Evolutionary conservation across 2,329 filamentous ascomycete species (phyloP).

Genomic region (Cladosporium sp.): DNA sequence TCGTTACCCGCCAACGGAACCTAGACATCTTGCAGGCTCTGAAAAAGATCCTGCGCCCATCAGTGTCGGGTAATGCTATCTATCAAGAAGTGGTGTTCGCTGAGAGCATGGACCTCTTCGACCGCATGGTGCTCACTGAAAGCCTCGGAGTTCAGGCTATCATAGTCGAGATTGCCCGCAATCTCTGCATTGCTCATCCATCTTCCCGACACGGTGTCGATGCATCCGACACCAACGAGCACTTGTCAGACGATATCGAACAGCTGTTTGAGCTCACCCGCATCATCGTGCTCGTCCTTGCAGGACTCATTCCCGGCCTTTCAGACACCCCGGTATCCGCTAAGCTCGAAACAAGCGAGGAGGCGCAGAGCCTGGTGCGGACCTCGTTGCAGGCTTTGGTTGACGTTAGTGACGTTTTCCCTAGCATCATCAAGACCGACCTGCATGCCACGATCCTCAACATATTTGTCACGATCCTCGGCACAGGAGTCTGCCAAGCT

Average conservation of each 20-base stretch:
- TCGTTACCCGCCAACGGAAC: slow-evolving; percentile 28
- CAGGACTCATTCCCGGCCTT: slow-evolving; percentile 78
- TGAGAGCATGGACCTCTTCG: slow-evolving; percentile 92
- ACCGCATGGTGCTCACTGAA: slow-evolving; percentile 87
- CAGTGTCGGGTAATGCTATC: slow-evolving; percentile 91
- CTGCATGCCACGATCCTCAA: slow-evolving; percentile 94
- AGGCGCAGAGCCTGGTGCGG: slow-evolving; percentile 73
- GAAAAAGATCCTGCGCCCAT: slow-evolving; percentile 90
- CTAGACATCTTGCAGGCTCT: slow-evolving; percentile 84
- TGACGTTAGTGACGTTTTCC: slow-evolving; percentile 91
- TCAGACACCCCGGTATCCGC: slow-evolving; percentile 49
- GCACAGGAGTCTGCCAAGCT: slow-evolving; percentile 79
- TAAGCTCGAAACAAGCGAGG: slow-evolving; percentile 66
- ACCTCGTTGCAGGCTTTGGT: slow-evolving; percentile 82
- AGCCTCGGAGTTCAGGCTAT: slow-evolving; percentile 81
- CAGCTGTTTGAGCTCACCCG: slow-evolving; percentile 94
- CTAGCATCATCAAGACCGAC: slow-evolving; percentile 91
- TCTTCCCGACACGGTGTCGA: slow-evolving; percentile 62
- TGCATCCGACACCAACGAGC: slow-evolving; percentile 44
- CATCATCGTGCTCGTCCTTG: slow-evolving; percentile 89
- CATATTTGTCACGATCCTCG: slow-evolving; percentile 89
- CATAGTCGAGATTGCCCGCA: slow-evolving; percentile 89
- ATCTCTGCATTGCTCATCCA: slow-evolving; percentile 83
- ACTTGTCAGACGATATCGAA: slow-evolving; percentile 93
- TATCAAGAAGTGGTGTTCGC: slow-evolving; percentile 94